A percentile compares a stretch with the other conserved stretches of the same genome.
Conservation (phyloP, 805 yeast genomes). For the Grigorovia yakushimaensis region DNA sequence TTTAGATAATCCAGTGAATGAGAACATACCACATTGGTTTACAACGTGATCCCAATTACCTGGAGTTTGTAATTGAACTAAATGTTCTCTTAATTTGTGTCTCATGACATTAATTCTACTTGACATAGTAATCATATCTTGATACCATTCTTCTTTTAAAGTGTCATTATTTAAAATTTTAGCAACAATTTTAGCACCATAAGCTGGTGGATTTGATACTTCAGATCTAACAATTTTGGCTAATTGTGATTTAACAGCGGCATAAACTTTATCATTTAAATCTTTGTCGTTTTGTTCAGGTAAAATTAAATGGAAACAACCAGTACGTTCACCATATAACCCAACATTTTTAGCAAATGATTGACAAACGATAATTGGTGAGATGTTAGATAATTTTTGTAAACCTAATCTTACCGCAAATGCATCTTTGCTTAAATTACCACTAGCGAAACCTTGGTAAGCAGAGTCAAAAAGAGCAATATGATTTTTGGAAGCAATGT, state of each 20-base stretch:
- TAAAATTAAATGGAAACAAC: conserved; percentile 74
- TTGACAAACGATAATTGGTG: conserved; percentile 75
- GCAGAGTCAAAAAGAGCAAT: conserved; percentile 88
- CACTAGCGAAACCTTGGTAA: conserved; percentile 95
- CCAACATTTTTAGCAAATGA: conserved; percentile 96
- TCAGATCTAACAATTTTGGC: conserved; percentile 70
- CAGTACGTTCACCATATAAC: conserved; percentile 95
- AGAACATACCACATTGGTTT: conserved; percentile 92
- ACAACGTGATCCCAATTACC: conserved; percentile 91
- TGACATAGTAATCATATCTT: conserved; percentile 80
- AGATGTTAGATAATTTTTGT: conserved; percentile 32
- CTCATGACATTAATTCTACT: conserved; percentile 77
- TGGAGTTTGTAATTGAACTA: conserved; percentile 62
- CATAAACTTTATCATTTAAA: conserved; percentile 33
- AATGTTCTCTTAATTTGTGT: conserved; percentile 46
- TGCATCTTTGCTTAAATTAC: conserved; percentile 74
- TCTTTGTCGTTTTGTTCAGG: conserved; percentile 29
- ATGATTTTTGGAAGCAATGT: conserved; percentile 51
- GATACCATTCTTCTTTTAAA: conserved; percentile 69
- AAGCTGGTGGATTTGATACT: conserved; percentile 89
- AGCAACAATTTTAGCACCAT: conserved; percentile 87
- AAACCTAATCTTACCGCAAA: conserved; percentile 62
- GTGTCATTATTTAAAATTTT: conserved; percentile 58
- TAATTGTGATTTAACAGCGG: conserved; percentile 66
- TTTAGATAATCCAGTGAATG: conserved; percentile 77